Conservation (phyloP, 2,329 filamentous ascomycete genomes). For the Talaromyces rugulosus region DNA sequence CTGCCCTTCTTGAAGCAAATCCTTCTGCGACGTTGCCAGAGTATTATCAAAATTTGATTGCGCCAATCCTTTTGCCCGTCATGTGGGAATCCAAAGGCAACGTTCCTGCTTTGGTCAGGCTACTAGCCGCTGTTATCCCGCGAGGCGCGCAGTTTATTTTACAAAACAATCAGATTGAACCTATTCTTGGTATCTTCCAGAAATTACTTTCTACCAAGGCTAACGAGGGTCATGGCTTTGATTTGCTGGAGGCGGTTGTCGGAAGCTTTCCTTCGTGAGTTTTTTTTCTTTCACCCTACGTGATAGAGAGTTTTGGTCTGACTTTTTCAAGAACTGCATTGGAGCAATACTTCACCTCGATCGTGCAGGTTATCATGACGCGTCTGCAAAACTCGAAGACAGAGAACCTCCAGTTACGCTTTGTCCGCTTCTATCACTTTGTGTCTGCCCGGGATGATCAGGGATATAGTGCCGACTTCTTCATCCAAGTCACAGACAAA, state of each 20-base stretch:
- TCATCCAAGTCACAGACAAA: slow-evolving; percentile 77
- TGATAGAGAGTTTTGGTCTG: neutral
- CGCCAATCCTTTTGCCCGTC: slow-evolving; percentile 71
- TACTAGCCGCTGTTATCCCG: slow-evolving; percentile 79
- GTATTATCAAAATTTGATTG: slow-evolving; percentile 75
- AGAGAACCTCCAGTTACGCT: slow-evolving; percentile 79
- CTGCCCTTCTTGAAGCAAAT: slow-evolving; percentile 82
- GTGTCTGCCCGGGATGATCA: slow-evolving; percentile 73
- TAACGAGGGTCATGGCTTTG: slow-evolving; percentile 82
- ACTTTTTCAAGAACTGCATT: slow-evolving; percentile 52
- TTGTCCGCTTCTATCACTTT: slow-evolving; percentile 92
- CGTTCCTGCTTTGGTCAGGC: slow-evolving; percentile 80
- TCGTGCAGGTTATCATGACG: slow-evolving; percentile 77
- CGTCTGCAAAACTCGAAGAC: slow-evolving; percentile 68
- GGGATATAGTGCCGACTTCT: slow-evolving; percentile 88
- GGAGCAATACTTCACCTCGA: slow-evolving; percentile 71
- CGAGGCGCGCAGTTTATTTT: slow-evolving; percentile 70
- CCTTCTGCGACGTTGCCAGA: slow-evolving; percentile 71
- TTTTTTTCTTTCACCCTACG: neutral
- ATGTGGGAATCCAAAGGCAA: slow-evolving; percentile 93
- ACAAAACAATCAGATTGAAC: slow-evolving; percentile 75
- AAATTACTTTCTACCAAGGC: slow-evolving; percentile 76
- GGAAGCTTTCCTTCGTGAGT: slow-evolving; percentile 67
- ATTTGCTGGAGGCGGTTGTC: slow-evolving; percentile 79
- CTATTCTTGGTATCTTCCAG: slow-evolving; percentile 93